Evolutionary conservation across 2,329 filamentous ascomycete genomes (phyloP), one percentile per base, ranked within the genome.

Genomic region (Ophiocordyceps camponoti-rufipedis): DNA sequence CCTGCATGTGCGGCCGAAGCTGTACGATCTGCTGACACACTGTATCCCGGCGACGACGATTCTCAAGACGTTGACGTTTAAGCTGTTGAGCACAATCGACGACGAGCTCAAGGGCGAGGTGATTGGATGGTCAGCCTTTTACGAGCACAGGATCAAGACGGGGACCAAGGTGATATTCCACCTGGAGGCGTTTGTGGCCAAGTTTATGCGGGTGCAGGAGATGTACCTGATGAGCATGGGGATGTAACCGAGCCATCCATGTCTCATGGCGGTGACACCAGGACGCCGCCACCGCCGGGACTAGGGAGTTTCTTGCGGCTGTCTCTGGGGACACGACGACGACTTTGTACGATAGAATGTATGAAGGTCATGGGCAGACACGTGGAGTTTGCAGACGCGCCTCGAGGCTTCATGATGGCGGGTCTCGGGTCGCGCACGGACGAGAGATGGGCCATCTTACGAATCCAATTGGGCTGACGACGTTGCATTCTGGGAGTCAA

Each of bases 81-180:
- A 94, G 63, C 72, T 98, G 19, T 80, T 96, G 54, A 74, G 79
- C 0, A 77, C 85, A 57, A 83, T 94, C 45, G 89, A 96, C 55
- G 88, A 95, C 58, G 80, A 74, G 23, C 67, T 98, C 44, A 96
- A 95, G 62, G 78, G 82, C 2, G 89, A 98, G 47, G 82, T 98
- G 5, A 83, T 98, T 52, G 85, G 82, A 58, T 98, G 91, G 91
- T 85, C 86, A 5, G 88, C 91, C 0, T 96, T 95, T 57, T 98
- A 94, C 62, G 93, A 98, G 63, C 91, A 98, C 62, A 76, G 91
- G 49, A 85, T 96, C 64, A 85, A 85, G 60, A 82, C 82, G 54
- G 91, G 91, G 44, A 87, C 75, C 48, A 98, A 98, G 71, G 84
- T 94, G 48, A 96, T 98, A 50, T 98, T 98, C 64, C 93, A 98